These are phyloP conservation scores for Rutidosis leptorrhynchoides DNA, from an alignment of 129 eudicot genomes.

Conservation along the genomic window DNA sequence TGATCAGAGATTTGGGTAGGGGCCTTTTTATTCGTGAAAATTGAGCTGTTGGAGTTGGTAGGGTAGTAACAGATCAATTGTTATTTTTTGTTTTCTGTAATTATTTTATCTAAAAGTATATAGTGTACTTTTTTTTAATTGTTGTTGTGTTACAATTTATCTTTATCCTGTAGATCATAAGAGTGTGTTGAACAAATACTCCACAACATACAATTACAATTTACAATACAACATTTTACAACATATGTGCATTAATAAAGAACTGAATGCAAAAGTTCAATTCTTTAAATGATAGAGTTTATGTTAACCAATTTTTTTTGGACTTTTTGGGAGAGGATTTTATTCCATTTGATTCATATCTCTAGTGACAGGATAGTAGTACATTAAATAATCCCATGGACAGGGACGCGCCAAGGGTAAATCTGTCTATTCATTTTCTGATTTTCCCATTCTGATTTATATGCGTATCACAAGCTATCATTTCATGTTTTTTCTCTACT, in stretches of 20 bases:
- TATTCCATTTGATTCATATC: constrained; percentile 32
- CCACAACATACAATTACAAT: too few species aligned
- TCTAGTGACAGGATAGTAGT: constrained; percentile 26
- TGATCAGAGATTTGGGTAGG: constrained; percentile 30
- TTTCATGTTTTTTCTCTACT: constrained; percentile 16
- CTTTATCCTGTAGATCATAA: too few species aligned
- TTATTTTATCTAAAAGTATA: background rate
- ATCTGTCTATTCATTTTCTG: constrained; percentile 15
- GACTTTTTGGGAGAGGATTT: constrained; percentile 15
- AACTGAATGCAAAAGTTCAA: too few species aligned
- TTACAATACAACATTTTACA: too few species aligned
- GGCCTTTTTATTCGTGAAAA: constrained; percentile 27
- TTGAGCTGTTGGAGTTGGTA: constrained; percentile 13
- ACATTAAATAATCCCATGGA: constrained; percentile 36
- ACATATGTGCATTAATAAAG: too few species aligned
- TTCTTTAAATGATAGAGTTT: too few species aligned
- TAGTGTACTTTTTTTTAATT: background rate
- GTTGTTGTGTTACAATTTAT: too few species aligned
- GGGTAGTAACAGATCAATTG: background rate
- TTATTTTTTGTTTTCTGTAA: background rate
- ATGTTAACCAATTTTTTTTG: constrained; percentile 1
- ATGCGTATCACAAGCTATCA: background rate
- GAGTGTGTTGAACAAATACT: too few species aligned
- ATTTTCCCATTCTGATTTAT: background rate
- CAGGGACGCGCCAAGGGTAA: constrained; percentile 32